Base-by-base conservation (phyloP, 2,329 filamentous ascomycete species). In the Cladophialophora carrionii region DNA sequence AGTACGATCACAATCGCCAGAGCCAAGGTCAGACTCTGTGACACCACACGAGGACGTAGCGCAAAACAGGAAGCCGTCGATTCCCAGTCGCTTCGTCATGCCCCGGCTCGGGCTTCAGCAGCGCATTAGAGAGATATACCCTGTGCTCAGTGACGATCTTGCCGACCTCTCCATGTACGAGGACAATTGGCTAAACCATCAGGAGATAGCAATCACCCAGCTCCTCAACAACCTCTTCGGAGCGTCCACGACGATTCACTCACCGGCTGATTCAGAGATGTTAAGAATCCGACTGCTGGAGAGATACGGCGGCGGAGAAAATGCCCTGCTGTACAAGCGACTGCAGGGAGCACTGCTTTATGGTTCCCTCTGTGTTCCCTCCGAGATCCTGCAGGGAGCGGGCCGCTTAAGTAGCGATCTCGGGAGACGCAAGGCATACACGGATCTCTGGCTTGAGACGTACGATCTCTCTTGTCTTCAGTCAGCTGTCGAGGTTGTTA, bases 161-260 rank as follows among this genome's bases (percentile, higher is more conserved):
- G 75, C 78, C 2, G 81, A 82, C 55, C 80, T 85, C n/a, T 79
- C 83, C 60, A 78, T 88, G 68, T 88, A 88, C 72, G 85, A 88
- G 71, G 85, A 88, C 53, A 79, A 83, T 62, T 88, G 86, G 86
- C 81, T 88, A 43, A 79, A 78, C 12, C 83, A 88, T 66, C 86
- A 88, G 71, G 86, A 88, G 71, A 77, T 84, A 24, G 82, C 84
- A 43, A 82, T 88, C 52, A 85, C 85, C 0, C 85, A 88, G 71
- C 76, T 88, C 6, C 73, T 85, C 54, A 89, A 88, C 72, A 77
- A 78, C 14, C 75, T 87, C 55, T 85, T 87, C 69, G 60, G 34
- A 3, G 52, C 67, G 31, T 60, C 70, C 26, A 43, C 64, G 1
- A 31, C 59, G 8, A 31, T 43, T 5, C 20, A 26, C 7, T 74